A percentile compares a stretch with the other conserved stretches of the same genome.
These are phyloP conservation scores for Elsinoe necatrix DNA, from an alignment of 2,329 filamentous ascomycete species.

Conservation along the genomic window DNA sequence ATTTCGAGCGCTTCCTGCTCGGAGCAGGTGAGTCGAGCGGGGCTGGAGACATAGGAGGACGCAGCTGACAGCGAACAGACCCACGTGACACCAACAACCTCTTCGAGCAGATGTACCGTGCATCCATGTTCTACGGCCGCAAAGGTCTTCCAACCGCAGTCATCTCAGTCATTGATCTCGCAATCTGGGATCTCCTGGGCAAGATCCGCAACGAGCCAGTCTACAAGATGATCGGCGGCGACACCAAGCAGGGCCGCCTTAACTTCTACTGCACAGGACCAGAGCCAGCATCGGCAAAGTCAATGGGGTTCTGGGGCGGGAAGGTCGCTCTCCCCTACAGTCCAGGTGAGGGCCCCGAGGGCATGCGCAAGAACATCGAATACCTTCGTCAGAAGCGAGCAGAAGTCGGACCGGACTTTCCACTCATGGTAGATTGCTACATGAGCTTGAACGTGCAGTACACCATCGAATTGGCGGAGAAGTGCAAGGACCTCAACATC, in stretches of 20 bases:
- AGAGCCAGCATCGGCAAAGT: conserved; percentile 68
- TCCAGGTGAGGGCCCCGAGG: conserved; percentile 74
- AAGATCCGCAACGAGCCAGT: conserved; percentile 90
- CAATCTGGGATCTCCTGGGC: conserved; percentile 83
- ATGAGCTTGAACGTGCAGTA: conserved; percentile 92
- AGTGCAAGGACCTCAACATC: conserved; percentile 73
- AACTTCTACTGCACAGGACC: conserved; percentile 95
- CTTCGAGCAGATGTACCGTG: conserved; percentile 95
- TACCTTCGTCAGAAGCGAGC: conserved; percentile 80
- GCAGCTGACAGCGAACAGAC: conserved; percentile 44
- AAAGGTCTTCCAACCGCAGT: conserved; percentile 85
- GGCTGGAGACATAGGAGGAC: no score
- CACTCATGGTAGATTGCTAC: conserved; percentile 92
- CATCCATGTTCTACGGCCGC: conserved; percentile 91
- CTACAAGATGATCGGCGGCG: conserved; percentile 86
- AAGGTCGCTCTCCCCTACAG: conserved; percentile 88
- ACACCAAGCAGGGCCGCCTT: conserved; percentile 65
- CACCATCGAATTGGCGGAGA: conserved; percentile 82
- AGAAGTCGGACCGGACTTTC: conserved; percentile 79
- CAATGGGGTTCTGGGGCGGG: conserved; percentile 81
- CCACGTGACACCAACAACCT: conserved; percentile 84
- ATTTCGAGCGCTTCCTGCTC: conserved; percentile 86
- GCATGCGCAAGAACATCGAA: conserved; percentile 80
- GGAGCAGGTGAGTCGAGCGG: conserved; percentile 53
- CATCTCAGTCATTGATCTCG: conserved; percentile 89